Evolutionary conservation across 176 grass and related monocot genomes (phyloP), one percentile per base, ranked within the genome.

Genomic region (Rhipidocladum racemiflorum): DNA sequence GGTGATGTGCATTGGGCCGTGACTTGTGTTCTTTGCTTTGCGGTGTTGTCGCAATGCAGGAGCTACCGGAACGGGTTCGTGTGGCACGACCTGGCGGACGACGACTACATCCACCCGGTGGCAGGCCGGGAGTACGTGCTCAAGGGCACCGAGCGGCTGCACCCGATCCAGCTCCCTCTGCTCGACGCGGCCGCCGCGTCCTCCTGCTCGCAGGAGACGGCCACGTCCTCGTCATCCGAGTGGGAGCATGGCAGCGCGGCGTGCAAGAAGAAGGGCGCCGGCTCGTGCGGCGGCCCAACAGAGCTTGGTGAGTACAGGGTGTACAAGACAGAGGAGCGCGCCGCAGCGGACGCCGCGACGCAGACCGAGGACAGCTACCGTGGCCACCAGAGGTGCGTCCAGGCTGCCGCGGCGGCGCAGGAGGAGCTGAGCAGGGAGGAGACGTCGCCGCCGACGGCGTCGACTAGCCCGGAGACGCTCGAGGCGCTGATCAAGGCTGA

Each of bases 41-140:
- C 20, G 10, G 0, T 13, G 2, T 25, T 2, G 35, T 38, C 11
- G 50, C 30, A 72, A 78, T 75, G 74, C 89, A 98, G 95, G 92
- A 95, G 79, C 78, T 98, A 98, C 84, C 85, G 77, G 83, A 98
- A 95, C 75, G 95, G 92, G 15, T 98, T 88, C 81, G 95, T 98
- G 80, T 98, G 95, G 95, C 92, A 98, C 85, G 95, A 98, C 75
- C 87, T 98, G 55, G 62, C 90, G 1, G 87, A 88, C 74, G 88
- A 93, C 36, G 92, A 98, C 34, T 90, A 83, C 87, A 91, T 98
- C 76, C 87, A 95, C 87, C 92, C 95, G 14, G 89, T 98, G 69
- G 78, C 79, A 40, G 88, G 90, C 1, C 72, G 91, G n/a, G 92
- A 95, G 75, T 95, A 98, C 72, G 92, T 98, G 60, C 90, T 98